phyloP scores from a whole-genome alignment of 2,329 filamentous ascomycete species.

The Paracoccidioides lutzii region DNA sequence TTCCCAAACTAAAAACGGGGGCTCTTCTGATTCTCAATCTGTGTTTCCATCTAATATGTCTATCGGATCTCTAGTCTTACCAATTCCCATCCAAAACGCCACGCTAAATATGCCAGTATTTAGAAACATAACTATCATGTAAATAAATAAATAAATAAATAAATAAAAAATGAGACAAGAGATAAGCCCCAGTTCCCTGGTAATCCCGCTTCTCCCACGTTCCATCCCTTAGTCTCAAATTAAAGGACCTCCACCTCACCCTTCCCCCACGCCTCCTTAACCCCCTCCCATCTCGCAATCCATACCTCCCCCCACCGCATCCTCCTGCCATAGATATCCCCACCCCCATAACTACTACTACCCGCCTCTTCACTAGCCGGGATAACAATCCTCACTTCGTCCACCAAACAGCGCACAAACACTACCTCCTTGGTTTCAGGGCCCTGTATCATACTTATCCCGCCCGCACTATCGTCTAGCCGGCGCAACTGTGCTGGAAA shows the following conservation, averaged over 20 bases:
- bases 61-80: background rate
- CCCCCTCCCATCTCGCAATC: conserved; percentile 62
- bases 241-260: conserved; percentile 34
- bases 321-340: conserved; percentile 20
- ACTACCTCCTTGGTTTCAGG: conserved; percentile 76
- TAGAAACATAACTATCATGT: background rate
- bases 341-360: background rate
- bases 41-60: background rate
- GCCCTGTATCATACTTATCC: conserved; percentile 80
- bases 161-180: background rate
- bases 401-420: conserved; percentile 52
- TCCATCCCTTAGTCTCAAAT: conserved; percentile 1
- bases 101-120: background rate
- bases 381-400: conserved; percentile 35
- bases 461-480: conserved; percentile 79
- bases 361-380: conserved; percentile 18
- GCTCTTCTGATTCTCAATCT: background rate
- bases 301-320: conserved; percentile 50
- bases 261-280: conserved; percentile 40
- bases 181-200: background rate
- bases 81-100: background rate
- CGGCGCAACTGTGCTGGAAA: conserved; percentile 71
- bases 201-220: background rate
- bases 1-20: too few species aligned
- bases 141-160: background rate